Conservation (phyloP, 164 flowering plant genomes). For the Aristolochia fimbriata region DNA sequence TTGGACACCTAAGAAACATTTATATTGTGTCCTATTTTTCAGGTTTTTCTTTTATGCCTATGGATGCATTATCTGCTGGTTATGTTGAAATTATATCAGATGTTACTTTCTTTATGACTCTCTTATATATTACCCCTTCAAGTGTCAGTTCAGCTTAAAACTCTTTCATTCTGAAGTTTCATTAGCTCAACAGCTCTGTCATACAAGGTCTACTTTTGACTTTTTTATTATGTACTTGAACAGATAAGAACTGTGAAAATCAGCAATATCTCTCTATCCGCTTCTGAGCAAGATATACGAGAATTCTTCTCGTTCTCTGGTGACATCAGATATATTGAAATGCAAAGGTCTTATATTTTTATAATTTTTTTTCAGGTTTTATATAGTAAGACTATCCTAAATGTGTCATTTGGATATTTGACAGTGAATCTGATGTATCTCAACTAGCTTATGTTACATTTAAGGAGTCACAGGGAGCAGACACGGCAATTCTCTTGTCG, state of each 20-base stretch:
- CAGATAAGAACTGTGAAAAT: constrained; percentile 66
- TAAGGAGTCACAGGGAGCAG: constrained; percentile 68
- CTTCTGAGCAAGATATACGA: constrained; percentile 56
- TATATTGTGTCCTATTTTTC: too few relatives aligned
- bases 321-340: constrained; percentile 55
- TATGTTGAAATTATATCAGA: neutral
- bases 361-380: neutral
- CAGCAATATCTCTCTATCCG: constrained; percentile 65
- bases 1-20: too few relatives aligned
- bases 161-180: neutral
- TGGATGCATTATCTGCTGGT: neutral
- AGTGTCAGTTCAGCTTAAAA: neutral
- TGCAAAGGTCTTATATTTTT: constrained; percentile 36
- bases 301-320: constrained; percentile 90
- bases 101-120: neutral
- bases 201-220: neutral
- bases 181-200: neutral
- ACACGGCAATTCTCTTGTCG: constrained; percentile 43
- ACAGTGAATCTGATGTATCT: constrained; percentile 13
- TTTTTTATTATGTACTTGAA: neutral
- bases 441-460: constrained; percentile 64
- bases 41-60: too few relatives aligned
- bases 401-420: neutral
- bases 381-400: neutral
- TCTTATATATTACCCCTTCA: neutral